A percentile compares a stretch with the other conserved stretches of the same genome.
Conservation (phyloP, 1,139 yeast genomes). For the Candida glucosophila region DNA sequence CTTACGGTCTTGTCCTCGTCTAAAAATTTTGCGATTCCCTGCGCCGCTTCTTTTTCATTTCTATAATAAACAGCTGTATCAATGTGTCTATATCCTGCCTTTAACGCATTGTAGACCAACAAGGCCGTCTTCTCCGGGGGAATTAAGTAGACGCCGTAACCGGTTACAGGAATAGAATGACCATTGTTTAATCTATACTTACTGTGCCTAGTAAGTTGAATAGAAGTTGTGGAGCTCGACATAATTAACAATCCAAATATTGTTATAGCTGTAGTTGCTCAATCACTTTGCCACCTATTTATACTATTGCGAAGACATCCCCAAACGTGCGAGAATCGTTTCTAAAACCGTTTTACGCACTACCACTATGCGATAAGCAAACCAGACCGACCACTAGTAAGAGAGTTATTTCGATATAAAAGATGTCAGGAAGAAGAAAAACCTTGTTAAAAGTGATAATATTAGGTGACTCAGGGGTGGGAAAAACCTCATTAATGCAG, state of each 20-base stretch:
- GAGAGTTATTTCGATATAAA: too few species aligned
- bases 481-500: conserved; percentile 93
- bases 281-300: too few species aligned
- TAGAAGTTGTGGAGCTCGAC: conserved; percentile 18
- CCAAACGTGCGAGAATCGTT: too few species aligned
- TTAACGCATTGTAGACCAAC: conserved; percentile 35
- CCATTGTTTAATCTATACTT: conserved; percentile 30
- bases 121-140: conserved; percentile 16
- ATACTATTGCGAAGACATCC: too few species aligned
- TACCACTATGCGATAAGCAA: too few species aligned
- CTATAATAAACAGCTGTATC: conserved; percentile 38
- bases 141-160: conserved; percentile 27
- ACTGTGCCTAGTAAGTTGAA: conserved; percentile 20
- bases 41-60: conserved; percentile 41
- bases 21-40: conserved; percentile 31
- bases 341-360: too few species aligned
- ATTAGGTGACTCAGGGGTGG: conserved; percentile 96
- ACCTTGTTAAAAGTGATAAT: conserved; percentile 89
- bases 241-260: too few species aligned
- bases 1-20: conserved; percentile 23
- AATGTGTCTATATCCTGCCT: conserved; percentile 59
- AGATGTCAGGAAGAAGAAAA: conserved; percentile 76
- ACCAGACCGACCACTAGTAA: too few species aligned
- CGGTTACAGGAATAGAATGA: conserved; percentile 28
- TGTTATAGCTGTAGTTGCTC: too few species aligned